Evolutionary conservation across 1,284 basidiomycete species (phyloP).

Genomic region (Ustilago loliicola): DNA sequence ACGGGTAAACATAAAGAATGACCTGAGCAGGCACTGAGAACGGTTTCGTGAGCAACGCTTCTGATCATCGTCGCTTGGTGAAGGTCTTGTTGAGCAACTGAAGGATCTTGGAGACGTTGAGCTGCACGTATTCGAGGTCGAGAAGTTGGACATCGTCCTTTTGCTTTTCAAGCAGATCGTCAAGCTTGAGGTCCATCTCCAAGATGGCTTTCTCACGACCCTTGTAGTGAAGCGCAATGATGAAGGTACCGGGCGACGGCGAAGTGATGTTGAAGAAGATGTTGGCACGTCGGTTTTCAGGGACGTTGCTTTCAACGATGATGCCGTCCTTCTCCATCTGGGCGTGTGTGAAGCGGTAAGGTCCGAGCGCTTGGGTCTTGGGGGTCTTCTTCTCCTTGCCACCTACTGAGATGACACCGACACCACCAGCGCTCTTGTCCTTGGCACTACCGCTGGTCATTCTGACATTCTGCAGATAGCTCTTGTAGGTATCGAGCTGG

Average conservation of each 20-base stretch:
- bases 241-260: slow-evolving; percentile 96
- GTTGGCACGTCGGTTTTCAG: slow-evolving; percentile 91
- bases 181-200: slow-evolving; percentile 99
- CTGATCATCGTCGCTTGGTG: slow-evolving; percentile 53
- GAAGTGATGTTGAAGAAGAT: slow-evolving; percentile 99
- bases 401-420: slow-evolving; percentile 94
- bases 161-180: slow-evolving; percentile 97
- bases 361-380: slow-evolving; percentile 88
- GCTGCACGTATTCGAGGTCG: slow-evolving; percentile 96
- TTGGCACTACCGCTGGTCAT: slow-evolving; percentile 75
- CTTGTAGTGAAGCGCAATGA: slow-evolving; percentile 98
- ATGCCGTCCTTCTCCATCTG: slow-evolving; percentile 99
- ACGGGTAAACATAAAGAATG: slow-evolving; percentile 10
- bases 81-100: slow-evolving; percentile 75
- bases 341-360: slow-evolving; percentile 95
- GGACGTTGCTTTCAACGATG: slow-evolving; percentile 97
- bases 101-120: slow-evolving; percentile 95
- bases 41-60: neutral
- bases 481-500: slow-evolving; percentile 99
- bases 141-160: slow-evolving; percentile 96
- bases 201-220: slow-evolving; percentile 98
- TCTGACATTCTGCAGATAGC: slow-evolving; percentile 96
- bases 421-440: slow-evolving; percentile 77
- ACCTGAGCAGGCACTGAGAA: neutral
- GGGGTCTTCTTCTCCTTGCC: slow-evolving; percentile 95